phyloP scores from a whole-genome alignment of 2,329 filamentous ascomycete genomes.

The Xylaria sp. region DNA sequence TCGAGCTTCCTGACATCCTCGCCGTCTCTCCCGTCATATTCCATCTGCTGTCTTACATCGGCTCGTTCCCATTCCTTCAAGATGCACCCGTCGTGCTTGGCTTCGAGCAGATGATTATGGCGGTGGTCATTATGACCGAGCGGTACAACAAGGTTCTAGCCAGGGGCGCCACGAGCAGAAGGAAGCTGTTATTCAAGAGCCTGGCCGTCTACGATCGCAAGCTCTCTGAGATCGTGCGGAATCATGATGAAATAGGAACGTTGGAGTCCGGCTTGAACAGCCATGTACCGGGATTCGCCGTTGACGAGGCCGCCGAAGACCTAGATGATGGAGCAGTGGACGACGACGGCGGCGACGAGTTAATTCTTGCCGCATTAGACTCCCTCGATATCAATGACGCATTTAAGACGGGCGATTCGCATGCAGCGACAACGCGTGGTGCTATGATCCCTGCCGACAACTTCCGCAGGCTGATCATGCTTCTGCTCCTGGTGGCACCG shows the following conservation, averaged over 20 bases:
- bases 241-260: slow-evolving; percentile 12
- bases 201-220: slow-evolving; percentile 71
- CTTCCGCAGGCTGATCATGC: slow-evolving; percentile 69
- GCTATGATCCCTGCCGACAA: slow-evolving; percentile 76
- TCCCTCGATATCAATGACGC: slow-evolving; percentile 66
- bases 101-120: slow-evolving; percentile 71
- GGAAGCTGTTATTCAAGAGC: slow-evolving; percentile 70
- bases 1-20: slow-evolving; percentile 73
- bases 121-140: slow-evolving; percentile 72
- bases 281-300: slow-evolving; percentile 46
- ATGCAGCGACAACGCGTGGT: slow-evolving; percentile 54
- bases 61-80: slow-evolving; percentile 72
- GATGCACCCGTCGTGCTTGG: slow-evolving; percentile 72
- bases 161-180: slow-evolving; percentile 58
- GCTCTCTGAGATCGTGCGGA: slow-evolving; percentile 40
- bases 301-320: slow-evolving; percentile 49
- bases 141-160: slow-evolving; percentile 66
- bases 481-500: slow-evolving; percentile 69
- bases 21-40: slow-evolving; percentile 70
- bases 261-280: slow-evolving; percentile 17
- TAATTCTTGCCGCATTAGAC: slow-evolving; percentile 71
- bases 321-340: slow-evolving; percentile 47
- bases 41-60: slow-evolving; percentile 71
- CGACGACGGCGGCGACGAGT: slow-evolving; percentile 63
- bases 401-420: slow-evolving; percentile 54